phyloP scores from a whole-genome alignment of 164 flowering plant species.

The Chloranthus sessilifolius region DNA sequence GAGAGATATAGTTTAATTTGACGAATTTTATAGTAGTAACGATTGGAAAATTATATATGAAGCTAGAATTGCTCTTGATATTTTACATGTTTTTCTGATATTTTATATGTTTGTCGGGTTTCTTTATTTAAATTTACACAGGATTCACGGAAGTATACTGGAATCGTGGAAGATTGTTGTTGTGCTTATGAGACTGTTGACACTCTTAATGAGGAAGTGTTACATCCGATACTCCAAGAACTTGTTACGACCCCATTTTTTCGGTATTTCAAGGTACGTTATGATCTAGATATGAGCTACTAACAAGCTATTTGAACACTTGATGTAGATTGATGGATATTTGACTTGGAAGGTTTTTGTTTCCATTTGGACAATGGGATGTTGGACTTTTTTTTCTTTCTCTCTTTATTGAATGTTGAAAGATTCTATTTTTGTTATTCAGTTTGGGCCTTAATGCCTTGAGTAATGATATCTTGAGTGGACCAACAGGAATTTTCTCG shows the following conservation, averaged over 20 bases:
- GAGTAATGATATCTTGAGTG: too few relatives aligned
- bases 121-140: slow-evolving; percentile 18
- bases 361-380: too few relatives aligned
- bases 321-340: too few relatives aligned
- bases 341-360: too few relatives aligned
- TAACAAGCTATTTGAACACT: too few relatives aligned
- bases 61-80: neutral
- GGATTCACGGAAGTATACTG: slow-evolving; percentile 62
- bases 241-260: slow-evolving; percentile 81
- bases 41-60: neutral
- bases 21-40: too few relatives aligned
- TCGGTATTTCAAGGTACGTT: slow-evolving; percentile 81
- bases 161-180: slow-evolving; percentile 91
- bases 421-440: too few relatives aligned
- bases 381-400: too few relatives aligned
- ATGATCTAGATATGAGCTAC: slow-evolving; percentile 1
- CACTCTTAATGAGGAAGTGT: slow-evolving; percentile 55
- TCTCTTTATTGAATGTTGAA: too few relatives aligned
- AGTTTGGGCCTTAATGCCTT: too few relatives aligned
- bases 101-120: neutral
- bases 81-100: neutral
- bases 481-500: too few relatives aligned
- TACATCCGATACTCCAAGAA: slow-evolving; percentile 81
- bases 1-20: neutral
- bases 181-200: slow-evolving; percentile 91